Base-by-base conservation (phyloP, 2,329 filamentous ascomycete species). In the Fusarium pseudoanthophilum region DNA sequence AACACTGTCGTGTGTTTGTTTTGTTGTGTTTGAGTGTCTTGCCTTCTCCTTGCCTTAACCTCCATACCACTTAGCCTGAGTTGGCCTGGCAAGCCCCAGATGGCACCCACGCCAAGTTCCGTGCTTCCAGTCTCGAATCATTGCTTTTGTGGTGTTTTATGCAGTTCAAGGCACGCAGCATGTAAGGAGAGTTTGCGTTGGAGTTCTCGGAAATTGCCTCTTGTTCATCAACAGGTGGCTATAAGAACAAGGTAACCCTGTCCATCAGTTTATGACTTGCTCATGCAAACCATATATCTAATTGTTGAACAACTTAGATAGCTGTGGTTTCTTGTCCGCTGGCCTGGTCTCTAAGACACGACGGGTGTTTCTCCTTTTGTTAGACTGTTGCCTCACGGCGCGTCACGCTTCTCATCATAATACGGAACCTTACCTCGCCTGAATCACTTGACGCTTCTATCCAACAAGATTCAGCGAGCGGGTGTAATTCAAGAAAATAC, bases 41-140 rank as follows among this genome's bases (percentile, higher is more conserved):
- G 63, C 72, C 40, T 72, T 69, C 75, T 77, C 75, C 75, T 77
- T 77, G 72, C 75, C 68, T 77, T 62, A 57, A 72, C 59, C 56
- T 69, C 67, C 71, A 75, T 75, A 72, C 68, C 72, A 69, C 75
- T 69, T 74, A 64, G 52, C 74, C 72, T 56, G 66, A 77, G 74
- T 72, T 61, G 69, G 75, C 66, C 64, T 70, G 62, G 67, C 67
- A 70, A 70, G 60, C 67, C 66, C 46, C 59, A 64, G 61, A 70
- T 64, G 63, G 61, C 49, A 56, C 66, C 49, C 51, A 42, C 59
- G 65, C 71, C 64, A 68, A 72, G 75, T 56, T 64, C 68, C 55
- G 60, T 40, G 62, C 46, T 59, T 40, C 43, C 60, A 67, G 36
- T 70, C 72, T 73, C 53, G 34, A 53, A 57, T 67, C 43, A 57